Conservation (phyloP, 371 early-diverging fungal species). For the Agmasoma carcini region DNA sequence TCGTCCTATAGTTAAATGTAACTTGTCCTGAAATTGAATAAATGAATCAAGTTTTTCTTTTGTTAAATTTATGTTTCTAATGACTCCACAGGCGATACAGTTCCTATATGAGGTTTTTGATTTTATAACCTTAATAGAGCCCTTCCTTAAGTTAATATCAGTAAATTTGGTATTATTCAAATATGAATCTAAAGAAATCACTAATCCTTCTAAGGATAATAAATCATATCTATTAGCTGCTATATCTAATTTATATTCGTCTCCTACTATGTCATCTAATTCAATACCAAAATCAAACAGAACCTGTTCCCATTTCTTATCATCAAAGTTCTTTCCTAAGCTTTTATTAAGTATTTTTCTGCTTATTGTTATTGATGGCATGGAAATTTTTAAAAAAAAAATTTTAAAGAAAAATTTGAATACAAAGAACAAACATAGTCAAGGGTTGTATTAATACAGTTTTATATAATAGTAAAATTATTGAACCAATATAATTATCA, state of each 20-base stretch:
- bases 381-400: conserved; percentile 8
- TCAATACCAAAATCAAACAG: conserved; percentile 99
- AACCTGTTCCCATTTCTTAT: conserved; percentile 74
- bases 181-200: conserved; percentile 33
- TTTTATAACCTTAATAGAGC: neutral
- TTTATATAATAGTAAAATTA: too few relatives aligned
- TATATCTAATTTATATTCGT: conserved; percentile 82
- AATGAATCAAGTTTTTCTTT: conserved; percentile 71
- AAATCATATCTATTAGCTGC: conserved; percentile 83
- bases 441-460: too few relatives aligned
- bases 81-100: conserved; percentile 73
- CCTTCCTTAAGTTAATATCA: conserved; percentile 16
- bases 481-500: too few relatives aligned
- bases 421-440: too few relatives aligned
- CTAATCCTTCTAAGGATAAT: conserved; percentile 45
- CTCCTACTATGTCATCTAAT: conserved; percentile 74
- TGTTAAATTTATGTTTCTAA: conserved; percentile 71
- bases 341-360: too few relatives aligned
- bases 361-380: conserved; percentile 39
- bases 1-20: conserved; percentile 85
- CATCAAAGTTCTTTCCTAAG: conserved; percentile 30
- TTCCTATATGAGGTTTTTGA: conserved; percentile 63
- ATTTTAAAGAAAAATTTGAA: too few relatives aligned
- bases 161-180: conserved; percentile 16
- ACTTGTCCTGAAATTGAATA: conserved; percentile 94